Percentiles rank a stretch among this genome's conserved stretches.
Conservation (phyloP, 805 yeast species). For the Candida nonsorbophila region DNA sequence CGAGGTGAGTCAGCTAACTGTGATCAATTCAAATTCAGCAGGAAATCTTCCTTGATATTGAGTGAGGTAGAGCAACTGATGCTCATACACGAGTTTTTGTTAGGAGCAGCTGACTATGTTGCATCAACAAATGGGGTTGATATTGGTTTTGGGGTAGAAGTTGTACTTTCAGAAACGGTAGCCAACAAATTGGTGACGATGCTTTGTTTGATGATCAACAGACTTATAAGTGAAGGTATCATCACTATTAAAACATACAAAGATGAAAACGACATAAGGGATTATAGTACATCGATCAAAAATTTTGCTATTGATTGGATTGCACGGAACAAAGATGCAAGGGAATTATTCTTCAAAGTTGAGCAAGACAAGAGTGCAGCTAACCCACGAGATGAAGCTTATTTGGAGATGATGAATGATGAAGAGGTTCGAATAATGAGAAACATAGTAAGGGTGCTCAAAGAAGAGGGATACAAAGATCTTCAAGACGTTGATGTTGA, state of each 20-base stretch:
- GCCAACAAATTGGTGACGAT: constrained; percentile 43
- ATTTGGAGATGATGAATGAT: too few relatives aligned
- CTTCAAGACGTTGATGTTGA: too few relatives aligned
- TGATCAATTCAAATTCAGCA: constrained; percentile 40
- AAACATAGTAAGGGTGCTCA: too few relatives aligned
- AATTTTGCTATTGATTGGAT: constrained; percentile 61
- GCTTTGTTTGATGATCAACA: constrained; percentile 59
- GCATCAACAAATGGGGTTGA: constrained; percentile 27
- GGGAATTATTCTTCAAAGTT: constrained; percentile 45
- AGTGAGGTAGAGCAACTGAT: constrained; percentile 59
- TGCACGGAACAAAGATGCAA: constrained; percentile 57
- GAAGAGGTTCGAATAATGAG: too few relatives aligned
- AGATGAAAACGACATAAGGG: constrained; percentile 34
- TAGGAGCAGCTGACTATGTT: constrained; percentile 38
- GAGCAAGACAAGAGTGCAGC: too few relatives aligned
- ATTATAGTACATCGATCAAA: constrained; percentile 56
- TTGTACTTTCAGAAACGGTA: constrained; percentile 23
- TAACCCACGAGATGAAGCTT: too few relatives aligned
- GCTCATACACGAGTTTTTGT: constrained; percentile 66
- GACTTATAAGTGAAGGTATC: constrained; percentile 41
- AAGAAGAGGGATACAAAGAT: too few relatives aligned
- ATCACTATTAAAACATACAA: constrained; percentile 34
- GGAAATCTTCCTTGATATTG: constrained; percentile 50
- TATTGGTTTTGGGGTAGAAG: constrained; percentile 21
- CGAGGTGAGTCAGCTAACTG: constrained; percentile 7